Evolutionary conservation across 257 asterid genomes (phyloP).

Genomic region (Anisodus acutangulus): DNA sequence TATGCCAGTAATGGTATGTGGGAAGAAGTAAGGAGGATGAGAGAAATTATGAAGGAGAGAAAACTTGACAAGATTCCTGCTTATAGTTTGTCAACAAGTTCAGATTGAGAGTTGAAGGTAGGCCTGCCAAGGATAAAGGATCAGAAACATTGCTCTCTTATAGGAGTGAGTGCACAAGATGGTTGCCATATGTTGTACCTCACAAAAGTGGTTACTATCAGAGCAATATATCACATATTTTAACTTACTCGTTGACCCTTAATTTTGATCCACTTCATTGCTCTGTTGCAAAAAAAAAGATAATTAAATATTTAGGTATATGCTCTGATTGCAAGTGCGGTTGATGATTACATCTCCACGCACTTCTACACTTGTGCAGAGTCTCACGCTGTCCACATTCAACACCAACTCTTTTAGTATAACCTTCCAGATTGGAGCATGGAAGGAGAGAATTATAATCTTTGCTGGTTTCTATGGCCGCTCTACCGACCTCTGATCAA

Average conservation of each 20-base stretch:
- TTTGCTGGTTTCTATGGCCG: conserved; percentile 81
- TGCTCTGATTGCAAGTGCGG: too few species aligned
- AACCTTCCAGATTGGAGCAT: conserved; percentile 70
- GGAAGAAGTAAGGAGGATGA: conserved; percentile 71
- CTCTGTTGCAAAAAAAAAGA: neutral
- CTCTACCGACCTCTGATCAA: conserved; percentile 64
- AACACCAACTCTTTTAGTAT: conserved; percentile 28
- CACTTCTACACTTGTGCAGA: too few species aligned
- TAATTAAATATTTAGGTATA: too few species aligned
- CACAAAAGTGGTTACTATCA: neutral
- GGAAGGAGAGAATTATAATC: conserved; percentile 89
- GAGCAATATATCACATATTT: conserved; percentile 12
- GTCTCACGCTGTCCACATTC: too few species aligned
- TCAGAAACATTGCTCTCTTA: neutral
- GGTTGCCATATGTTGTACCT: conserved; percentile 15
- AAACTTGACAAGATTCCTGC: conserved; percentile 70
- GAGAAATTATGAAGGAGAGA: conserved; percentile 65
- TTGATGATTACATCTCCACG: too few species aligned
- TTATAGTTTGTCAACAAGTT: conserved; percentile 60
- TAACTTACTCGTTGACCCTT: neutral
- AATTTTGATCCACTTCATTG: neutral
- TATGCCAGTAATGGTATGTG: conserved; percentile 80
- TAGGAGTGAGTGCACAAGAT: conserved; percentile 19
- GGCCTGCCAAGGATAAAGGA: neutral
- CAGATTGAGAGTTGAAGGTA: conserved; percentile 29